Evolutionary conservation across 2,329 filamentous ascomycete species (phyloP).

Genomic region (Elsinoe fawcettii): DNA sequence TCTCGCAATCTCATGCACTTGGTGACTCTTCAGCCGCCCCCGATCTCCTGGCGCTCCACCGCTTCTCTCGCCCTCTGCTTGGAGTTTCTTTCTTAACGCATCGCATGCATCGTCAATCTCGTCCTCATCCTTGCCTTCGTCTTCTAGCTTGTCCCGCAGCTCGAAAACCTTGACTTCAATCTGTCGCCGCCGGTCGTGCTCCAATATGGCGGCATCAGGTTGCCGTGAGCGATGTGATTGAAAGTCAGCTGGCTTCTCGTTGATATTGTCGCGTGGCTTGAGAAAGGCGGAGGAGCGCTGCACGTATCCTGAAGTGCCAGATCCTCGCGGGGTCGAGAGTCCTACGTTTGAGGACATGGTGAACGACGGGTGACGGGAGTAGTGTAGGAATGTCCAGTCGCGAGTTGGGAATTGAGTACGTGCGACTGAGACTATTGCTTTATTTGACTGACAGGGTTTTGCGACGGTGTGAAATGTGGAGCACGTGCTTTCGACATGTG

Average conservation of each 20-base stretch:
- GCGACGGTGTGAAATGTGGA: background rate
- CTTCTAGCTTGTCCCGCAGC: conserved; percentile 81
- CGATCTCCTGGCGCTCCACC: conserved; percentile 39
- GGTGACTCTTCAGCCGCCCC: conserved; percentile 66
- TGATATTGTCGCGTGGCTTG: conserved; percentile 68
- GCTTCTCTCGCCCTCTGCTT: conserved; percentile 32
- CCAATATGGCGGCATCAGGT: conserved; percentile 85
- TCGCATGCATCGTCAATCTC: conserved; percentile 77
- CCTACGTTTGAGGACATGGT: conserved; percentile 94
- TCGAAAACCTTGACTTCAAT: conserved; percentile 93
- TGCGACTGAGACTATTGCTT: too few relatives aligned
- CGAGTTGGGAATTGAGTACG: background rate
- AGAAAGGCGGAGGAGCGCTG: conserved; percentile 91
- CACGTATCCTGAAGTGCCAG: conserved; percentile 93
- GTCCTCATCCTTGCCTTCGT: conserved; percentile 79
- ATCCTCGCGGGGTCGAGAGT: conserved; percentile 85
- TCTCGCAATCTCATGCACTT: conserved; percentile 91
- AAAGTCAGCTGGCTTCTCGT: conserved; percentile 56
- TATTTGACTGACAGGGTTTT: background rate
- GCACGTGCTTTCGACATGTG: background rate
- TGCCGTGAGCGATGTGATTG: conserved; percentile 70
- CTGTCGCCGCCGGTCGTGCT: conserved; percentile 85
- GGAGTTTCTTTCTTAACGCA: conserved; percentile 56
- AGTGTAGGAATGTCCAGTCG: background rate
- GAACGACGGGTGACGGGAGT: background rate